These are phyloP conservation scores for Aphanomyces stellatus DNA, from an alignment of 352 stramenopile genomes.

Conservation along the genomic window DNA sequence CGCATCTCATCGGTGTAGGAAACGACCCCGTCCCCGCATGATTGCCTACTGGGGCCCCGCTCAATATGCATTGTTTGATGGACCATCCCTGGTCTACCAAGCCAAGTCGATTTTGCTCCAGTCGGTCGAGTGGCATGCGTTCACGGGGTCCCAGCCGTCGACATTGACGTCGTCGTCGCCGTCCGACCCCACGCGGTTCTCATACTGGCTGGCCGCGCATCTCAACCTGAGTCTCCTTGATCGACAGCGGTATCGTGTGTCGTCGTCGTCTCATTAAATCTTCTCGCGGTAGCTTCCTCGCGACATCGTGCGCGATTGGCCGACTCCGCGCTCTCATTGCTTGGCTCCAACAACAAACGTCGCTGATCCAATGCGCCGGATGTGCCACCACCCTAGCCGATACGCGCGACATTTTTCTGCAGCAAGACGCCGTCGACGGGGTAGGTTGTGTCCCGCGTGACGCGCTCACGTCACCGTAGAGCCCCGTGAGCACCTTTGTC, in stretches of 20 bases:
- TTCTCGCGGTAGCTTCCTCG: background rate
- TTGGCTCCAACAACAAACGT: conserved; percentile 13
- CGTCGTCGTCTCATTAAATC: background rate
- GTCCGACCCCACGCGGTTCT: conserved; percentile 59
- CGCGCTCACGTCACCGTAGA: conserved; percentile 23
- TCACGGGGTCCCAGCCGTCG: conserved; percentile 26
- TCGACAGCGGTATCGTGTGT: conserved; percentile 21
- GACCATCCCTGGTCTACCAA: conserved; percentile 38
- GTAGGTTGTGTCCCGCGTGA: no score
- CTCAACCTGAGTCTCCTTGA: conserved; percentile 49
- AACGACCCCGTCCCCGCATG: background rate
- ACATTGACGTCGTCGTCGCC: conserved; percentile 25
- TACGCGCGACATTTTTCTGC: conserved; percentile 69
- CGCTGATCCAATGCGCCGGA: conserved; percentile 30
- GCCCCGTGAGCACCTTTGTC: conserved; percentile 62
- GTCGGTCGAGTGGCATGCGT: conserved; percentile 67
- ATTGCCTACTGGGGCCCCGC: conserved; percentile 34
- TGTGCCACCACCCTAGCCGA: conserved; percentile 54
- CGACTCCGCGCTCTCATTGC: background rate
- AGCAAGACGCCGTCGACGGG: background rate
- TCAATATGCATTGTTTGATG: conserved; percentile 55
- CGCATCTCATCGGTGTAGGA: background rate
- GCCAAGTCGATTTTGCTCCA: conserved; percentile 63
- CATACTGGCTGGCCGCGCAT: conserved; percentile 70
- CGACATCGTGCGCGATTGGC: background rate